Percentiles rank a stretch among this genome's conserved stretches.
These are phyloP conservation scores for Colletotrichum nymphaeae DNA, from an alignment of 2,329 filamentous ascomycete species.

Conservation along the genomic window DNA sequence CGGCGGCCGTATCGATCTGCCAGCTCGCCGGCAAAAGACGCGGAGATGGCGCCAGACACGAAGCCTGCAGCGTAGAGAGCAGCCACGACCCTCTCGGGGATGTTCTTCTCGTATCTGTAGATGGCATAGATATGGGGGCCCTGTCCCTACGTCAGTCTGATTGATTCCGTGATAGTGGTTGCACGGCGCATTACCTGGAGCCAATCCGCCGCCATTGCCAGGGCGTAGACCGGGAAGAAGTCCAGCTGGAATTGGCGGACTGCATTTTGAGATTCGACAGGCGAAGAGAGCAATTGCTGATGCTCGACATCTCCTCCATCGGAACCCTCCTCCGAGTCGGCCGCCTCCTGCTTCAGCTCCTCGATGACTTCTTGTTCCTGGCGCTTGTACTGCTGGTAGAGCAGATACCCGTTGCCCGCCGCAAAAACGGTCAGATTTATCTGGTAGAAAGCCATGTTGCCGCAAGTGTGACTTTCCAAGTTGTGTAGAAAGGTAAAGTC, in stretches of 20 bases:
- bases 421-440: slow-evolving; percentile 40
- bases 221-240: slow-evolving; percentile 42
- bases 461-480: not conserved
- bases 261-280: slow-evolving; percentile 21
- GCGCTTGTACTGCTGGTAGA: slow-evolving; percentile 40
- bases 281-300: slow-evolving; percentile 16
- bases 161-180: not conserved
- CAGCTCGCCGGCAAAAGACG: slow-evolving; percentile 50
- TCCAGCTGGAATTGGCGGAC: slow-evolving; percentile 38
- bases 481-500: not conserved
- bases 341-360: slow-evolving; percentile 27
- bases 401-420: slow-evolving; percentile 38
- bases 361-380: slow-evolving; percentile 17
- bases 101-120: slow-evolving; percentile 61
- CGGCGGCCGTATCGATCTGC: slow-evolving; percentile 60
- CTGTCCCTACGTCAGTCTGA: slow-evolving; percentile 38
- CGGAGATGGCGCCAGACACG: slow-evolving; percentile 59
- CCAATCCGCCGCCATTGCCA: slow-evolving; percentile 49
- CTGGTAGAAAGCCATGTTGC: slow-evolving; percentile 40
- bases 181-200: slow-evolving; percentile 40
- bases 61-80: slow-evolving; percentile 60
- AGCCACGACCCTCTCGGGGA: slow-evolving; percentile 57
- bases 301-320: slow-evolving; percentile 26
- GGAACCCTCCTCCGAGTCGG: slow-evolving; percentile 10
- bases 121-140: slow-evolving; percentile 63